These are phyloP conservation scores for Metarhizium brunneum DNA, from an alignment of 2,329 filamentous ascomycete genomes.

Conservation along the genomic window DNA sequence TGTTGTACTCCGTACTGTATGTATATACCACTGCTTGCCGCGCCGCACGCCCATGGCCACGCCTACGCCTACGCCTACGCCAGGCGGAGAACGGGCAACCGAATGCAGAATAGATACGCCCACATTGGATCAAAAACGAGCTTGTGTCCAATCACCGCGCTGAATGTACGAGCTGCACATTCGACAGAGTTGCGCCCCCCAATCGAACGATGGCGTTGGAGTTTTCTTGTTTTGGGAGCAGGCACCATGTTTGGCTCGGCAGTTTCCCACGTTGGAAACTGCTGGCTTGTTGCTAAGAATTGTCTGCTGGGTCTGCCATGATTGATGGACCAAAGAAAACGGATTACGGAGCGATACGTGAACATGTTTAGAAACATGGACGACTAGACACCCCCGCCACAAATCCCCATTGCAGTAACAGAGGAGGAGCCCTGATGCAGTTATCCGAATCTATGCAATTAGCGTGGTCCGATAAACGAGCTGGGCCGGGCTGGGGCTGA, in stretches of 20 bases:
- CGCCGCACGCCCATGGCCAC: background rate
- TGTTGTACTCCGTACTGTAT: no score
- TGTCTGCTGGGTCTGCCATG: no score
- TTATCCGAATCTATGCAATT: background rate
- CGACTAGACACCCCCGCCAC: background rate
- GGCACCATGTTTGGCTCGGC: background rate
- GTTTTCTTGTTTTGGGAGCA: background rate
- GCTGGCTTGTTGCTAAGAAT: background rate
- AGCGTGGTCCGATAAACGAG: background rate
- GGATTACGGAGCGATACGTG: no score
- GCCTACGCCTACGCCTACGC: background rate
- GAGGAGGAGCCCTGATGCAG: background rate
- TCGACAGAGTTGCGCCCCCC: background rate
- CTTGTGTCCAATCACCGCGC: background rate
- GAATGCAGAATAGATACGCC: background rate
- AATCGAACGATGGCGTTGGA: background rate
- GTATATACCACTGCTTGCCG: no score
- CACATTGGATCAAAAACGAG: background rate
- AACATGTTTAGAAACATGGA: no score
- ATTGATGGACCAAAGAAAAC: no score
- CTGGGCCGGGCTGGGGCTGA: background rate
- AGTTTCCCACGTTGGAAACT: background rate
- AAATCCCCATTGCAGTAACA: no score
- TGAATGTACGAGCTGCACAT: background rate
- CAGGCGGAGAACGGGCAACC: no score